These are phyloP conservation scores for Lasiosphaeria hispida DNA, from an alignment of 495 filamentous ascomycete genomes.

Conservation along the genomic window DNA sequence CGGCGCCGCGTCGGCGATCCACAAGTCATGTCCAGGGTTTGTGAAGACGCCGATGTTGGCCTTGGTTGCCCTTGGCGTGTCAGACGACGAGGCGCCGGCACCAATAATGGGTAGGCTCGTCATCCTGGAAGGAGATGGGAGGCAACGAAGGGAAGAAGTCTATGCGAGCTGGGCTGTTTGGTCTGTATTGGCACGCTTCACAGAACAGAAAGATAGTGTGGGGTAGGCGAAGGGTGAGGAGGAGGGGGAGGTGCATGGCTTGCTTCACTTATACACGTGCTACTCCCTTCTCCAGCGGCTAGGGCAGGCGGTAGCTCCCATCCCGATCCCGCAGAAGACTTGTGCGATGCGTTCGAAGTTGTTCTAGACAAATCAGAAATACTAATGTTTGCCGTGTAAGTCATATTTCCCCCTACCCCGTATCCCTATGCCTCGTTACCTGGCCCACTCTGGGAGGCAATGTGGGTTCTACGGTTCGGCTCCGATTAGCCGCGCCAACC, in stretches of 20 bases:
- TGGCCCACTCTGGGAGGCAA: neutral
- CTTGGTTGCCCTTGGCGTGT: slow-evolving; percentile 49
- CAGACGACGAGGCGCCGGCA: neutral
- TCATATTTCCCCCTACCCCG: too few relatives aligned
- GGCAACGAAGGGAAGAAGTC: neutral
- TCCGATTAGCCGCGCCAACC: neutral
- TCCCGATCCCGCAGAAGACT: too few relatives aligned
- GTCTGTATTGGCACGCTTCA: too few relatives aligned
- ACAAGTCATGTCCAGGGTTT: slow-evolving; percentile 86
- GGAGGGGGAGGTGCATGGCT: neutral
- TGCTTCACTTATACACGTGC: slow-evolving; percentile 7
- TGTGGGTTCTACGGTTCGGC: neutral
- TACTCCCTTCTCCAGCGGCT: neutral
- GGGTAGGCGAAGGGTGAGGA: neutral
- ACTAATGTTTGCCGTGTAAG: too few relatives aligned
- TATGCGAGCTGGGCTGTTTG: too few relatives aligned
- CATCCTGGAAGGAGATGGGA: neutral
- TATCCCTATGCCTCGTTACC: neutral
- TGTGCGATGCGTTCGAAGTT: too few relatives aligned
- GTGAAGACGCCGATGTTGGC: slow-evolving; percentile 94
- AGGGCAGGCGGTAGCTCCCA: neutral
- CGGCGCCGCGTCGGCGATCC: slow-evolving; percentile 77
- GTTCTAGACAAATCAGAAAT: too few relatives aligned
- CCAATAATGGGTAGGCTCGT: neutral
- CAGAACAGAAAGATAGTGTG: neutral